Percentiles rank a stretch among this genome's conserved stretches.
These are phyloP conservation scores for Trichoderma polysporum DNA, from an alignment of 2,329 filamentous ascomycete species.

Conservation along the genomic window DNA sequence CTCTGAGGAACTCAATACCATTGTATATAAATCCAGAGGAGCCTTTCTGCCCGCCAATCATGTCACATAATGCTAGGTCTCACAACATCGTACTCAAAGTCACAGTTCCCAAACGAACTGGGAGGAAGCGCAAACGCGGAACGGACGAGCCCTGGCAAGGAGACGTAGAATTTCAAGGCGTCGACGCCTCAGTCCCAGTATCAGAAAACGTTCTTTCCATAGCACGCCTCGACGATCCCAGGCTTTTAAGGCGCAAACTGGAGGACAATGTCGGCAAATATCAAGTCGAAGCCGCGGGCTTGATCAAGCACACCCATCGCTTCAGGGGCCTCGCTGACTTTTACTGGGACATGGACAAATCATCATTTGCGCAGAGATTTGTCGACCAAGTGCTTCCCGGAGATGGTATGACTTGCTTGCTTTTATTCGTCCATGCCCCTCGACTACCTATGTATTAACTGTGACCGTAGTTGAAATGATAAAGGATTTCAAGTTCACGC, in stretches of 20 bases:
- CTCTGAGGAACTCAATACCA: constrained; percentile 54
- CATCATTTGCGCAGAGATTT: constrained; percentile 69
- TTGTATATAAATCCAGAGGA: constrained; percentile 80
- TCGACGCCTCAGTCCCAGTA: constrained; percentile 19
- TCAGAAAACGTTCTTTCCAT: constrained; percentile 40
- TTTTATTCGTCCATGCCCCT: not conserved
- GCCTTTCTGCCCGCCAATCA: constrained; percentile 72
- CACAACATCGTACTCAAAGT: constrained; percentile 86
- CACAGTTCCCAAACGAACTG: constrained; percentile 81
- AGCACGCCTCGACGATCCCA: constrained; percentile 53
- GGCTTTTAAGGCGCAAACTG: constrained; percentile 60
- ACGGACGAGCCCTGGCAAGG: constrained; percentile 63
- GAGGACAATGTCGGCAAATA: constrained; percentile 70
- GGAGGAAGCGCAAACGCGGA: constrained; percentile 81
- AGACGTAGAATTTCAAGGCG: constrained; percentile 36
- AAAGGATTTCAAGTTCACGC: constrained; percentile 64
- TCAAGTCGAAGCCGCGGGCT: constrained; percentile 66
- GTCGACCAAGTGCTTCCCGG: constrained; percentile 69
- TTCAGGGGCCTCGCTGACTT: constrained; percentile 89
- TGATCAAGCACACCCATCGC: constrained; percentile 77
- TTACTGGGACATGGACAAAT: constrained; percentile 70
- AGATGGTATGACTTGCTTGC: constrained; percentile 53
- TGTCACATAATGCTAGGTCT: constrained; percentile 72
- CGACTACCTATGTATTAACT: constrained; percentile 25
- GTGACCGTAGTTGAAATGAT: constrained; percentile 44